A percentile compares a stretch with the other conserved stretches of the same genome.
Conservation (phyloP, 208 protist species). For the Leishmania major region DNA sequence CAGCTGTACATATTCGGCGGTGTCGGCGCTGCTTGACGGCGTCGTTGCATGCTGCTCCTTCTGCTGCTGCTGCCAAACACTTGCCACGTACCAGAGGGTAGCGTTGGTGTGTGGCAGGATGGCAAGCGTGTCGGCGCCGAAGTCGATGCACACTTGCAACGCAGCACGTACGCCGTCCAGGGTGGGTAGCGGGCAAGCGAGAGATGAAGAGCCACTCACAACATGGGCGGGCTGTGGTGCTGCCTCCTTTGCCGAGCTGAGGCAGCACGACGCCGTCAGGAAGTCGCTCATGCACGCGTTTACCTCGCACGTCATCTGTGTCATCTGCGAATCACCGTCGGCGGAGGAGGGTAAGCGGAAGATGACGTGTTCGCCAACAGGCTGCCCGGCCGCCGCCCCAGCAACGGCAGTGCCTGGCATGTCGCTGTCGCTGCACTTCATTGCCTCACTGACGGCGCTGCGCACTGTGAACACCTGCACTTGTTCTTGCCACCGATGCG, state of each 20-base stretch:
- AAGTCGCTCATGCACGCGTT: constrained; percentile 15
- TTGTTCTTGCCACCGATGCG: constrained; percentile 14
- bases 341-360: constrained; percentile 20
- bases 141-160: constrained; percentile 26
- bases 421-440: not conserved
- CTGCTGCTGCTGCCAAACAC: not conserved
- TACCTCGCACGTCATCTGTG: constrained; percentile 1
- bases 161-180: constrained; percentile 11
- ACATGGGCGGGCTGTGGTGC: not conserved
- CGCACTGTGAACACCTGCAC: constrained; percentile 21
- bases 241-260: not conserved
- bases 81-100: constrained; percentile 15
- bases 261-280: constrained; percentile 17
- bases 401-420: not conserved
- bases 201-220: not conserved
- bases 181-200: constrained; percentile 3
- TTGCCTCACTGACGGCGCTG: not conserved
- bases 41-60: not conserved
- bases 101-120: constrained; percentile 22
- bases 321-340: not conserved
- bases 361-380: constrained; percentile 17
- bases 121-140: constrained; percentile 25
- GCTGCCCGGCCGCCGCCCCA: not conserved
- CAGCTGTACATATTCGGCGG: constrained; percentile 1
- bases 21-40: not conserved